Percentiles rank a stretch among this genome's conserved stretches.
phyloP scores from a whole-genome alignment of 345 rosid genomes.

The Mercurialis annua region DNA sequence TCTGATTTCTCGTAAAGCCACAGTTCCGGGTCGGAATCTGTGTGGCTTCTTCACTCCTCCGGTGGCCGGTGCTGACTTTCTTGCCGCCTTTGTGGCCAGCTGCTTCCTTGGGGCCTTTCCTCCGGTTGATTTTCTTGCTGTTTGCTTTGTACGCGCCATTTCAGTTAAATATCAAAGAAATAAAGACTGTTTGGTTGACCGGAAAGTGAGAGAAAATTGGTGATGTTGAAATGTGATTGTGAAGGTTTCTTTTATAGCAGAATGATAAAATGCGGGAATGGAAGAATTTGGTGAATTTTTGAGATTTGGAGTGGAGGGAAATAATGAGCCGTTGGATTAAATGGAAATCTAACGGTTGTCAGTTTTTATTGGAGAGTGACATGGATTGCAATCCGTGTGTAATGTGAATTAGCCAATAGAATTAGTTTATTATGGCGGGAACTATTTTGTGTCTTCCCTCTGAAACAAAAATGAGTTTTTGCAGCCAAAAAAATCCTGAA shows the following conservation, averaged over 20 bases:
- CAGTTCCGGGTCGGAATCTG: conserved; percentile 23
- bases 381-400: conserved; percentile 28
- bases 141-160: conserved; percentile 27
- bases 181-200: background rate
- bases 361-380: background rate
- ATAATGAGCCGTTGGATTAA: background rate
- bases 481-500: too few relatives aligned
- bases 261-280: conserved; percentile 1
- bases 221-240: background rate
- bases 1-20: conserved; percentile 21
- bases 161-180: background rate
- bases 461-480: too few relatives aligned
- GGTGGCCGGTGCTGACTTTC: conserved; percentile 26
- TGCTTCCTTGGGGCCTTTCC: conserved; percentile 30
- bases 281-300: conserved; percentile 5
- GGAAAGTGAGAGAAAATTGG: background rate
- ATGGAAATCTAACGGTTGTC: conserved; percentile 15
- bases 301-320: conserved; percentile 12
- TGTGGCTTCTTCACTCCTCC: conserved; percentile 26
- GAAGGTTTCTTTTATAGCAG: background rate
- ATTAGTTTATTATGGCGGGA: conserved; percentile 11
- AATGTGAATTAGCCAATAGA: background rate
- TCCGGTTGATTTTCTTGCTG: conserved; percentile 22
- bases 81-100: conserved; percentile 23
- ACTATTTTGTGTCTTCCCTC: too few relatives aligned